Evolutionary conservation across 148 eudicot species (phyloP).

Genomic region (Rhododendron henanense): DNA sequence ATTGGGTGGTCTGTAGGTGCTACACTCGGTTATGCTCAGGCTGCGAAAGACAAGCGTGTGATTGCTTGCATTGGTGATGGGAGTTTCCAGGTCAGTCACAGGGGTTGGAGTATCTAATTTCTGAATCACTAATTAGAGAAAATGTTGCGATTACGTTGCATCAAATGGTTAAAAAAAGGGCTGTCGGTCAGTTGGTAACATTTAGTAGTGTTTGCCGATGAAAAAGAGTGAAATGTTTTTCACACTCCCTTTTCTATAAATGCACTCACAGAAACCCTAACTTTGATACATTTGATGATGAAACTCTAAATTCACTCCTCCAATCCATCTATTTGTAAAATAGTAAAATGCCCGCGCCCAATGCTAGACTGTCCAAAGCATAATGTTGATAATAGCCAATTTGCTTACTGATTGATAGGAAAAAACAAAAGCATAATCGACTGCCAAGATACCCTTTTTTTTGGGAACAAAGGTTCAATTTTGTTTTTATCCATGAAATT

Average conservation of each 20-base stretch:
- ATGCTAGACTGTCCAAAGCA: neutral
- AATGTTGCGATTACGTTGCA: neutral
- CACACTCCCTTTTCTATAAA: neutral
- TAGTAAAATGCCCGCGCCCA: neutral
- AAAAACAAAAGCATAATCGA: neutral
- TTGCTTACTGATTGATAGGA: neutral
- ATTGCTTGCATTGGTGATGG: conserved; percentile 84
- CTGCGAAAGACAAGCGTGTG: conserved; percentile 65
- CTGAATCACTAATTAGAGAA: neutral
- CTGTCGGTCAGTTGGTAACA: neutral
- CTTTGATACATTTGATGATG: neutral
- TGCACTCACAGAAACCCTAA: neutral
- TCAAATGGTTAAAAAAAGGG: neutral
- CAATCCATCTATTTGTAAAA: neutral
- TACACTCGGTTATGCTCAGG: conserved; percentile 82
- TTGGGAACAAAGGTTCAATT: neutral
- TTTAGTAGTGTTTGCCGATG: neutral
- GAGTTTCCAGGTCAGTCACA: conserved; percentile 63
- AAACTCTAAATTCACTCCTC: neutral
- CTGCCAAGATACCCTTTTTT: neutral
- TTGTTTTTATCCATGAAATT: neutral
- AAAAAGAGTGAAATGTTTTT: neutral
- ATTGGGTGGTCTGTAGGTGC: conserved; percentile 89
- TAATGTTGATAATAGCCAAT: neutral
- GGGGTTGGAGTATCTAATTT: neutral